Evolutionary conservation across 306 rosid genomes (phyloP).

Genomic region (Sechiopsis laciniata): DNA sequence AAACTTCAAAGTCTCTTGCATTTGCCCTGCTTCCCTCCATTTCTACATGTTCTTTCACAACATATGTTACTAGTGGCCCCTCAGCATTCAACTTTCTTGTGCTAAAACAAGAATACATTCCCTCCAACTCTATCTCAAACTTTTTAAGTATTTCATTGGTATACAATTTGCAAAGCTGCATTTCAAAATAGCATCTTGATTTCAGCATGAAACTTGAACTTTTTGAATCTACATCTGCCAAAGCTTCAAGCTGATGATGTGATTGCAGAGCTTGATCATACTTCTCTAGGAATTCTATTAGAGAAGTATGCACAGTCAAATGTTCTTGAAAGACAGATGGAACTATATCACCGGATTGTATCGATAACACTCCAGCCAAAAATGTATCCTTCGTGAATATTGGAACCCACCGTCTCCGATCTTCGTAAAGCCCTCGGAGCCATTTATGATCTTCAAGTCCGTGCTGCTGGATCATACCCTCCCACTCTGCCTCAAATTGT

Average conservation of each 20-base stretch:
- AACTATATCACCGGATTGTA: slow-evolving; percentile 38
- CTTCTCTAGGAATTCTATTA: slow-evolving; percentile 44
- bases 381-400: slow-evolving; percentile 45
- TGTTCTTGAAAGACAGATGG: slow-evolving; percentile 39
- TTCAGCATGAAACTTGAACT: slow-evolving; percentile 35
- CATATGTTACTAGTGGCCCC: slow-evolving; percentile 45
- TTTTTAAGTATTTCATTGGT: slow-evolving; percentile 42
- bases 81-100: slow-evolving; percentile 42
- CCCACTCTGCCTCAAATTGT: slow-evolving; percentile 63
- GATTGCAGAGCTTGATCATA: slow-evolving; percentile 48
- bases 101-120: slow-evolving; percentile 55
- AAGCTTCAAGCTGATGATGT: slow-evolving; percentile 45
- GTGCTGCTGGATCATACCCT: slow-evolving; percentile 48
- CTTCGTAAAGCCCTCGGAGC: slow-evolving; percentile 56
- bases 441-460: slow-evolving; percentile 49
- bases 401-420: slow-evolving; percentile 63
- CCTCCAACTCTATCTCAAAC: slow-evolving; percentile 51
- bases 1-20: slow-evolving; percentile 50
- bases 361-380: slow-evolving; percentile 53
- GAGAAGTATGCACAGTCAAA: slow-evolving; percentile 40
- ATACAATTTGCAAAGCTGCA: slow-evolving; percentile 56
- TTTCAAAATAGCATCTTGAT: slow-evolving; percentile 45
- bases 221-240: slow-evolving; percentile 58
- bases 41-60: slow-evolving; percentile 48
- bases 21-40: slow-evolving; percentile 43